Conservation (phyloP, 352 stramenopile species). For the Aphanomyces stellatus region DNA sequence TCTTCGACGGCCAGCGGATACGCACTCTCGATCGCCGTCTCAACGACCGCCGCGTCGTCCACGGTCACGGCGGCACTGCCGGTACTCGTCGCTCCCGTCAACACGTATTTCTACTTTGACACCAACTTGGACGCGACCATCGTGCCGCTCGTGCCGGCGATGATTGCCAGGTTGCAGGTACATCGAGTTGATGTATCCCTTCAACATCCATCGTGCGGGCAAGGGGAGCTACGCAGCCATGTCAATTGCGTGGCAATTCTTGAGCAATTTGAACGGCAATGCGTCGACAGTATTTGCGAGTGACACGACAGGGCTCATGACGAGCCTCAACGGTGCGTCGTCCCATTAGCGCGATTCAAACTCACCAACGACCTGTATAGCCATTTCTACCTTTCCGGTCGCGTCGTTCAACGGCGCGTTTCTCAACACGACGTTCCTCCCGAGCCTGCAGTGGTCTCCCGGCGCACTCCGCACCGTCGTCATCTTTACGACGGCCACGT, state of each 20-base stretch:
- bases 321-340: neutral
- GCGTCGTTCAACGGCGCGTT: neutral
- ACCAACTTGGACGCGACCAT: neutral
- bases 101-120: constrained; percentile 17
- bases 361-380: neutral
- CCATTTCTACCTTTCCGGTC: neutral
- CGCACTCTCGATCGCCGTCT: neutral
- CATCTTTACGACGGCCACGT: neutral
- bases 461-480: constrained; percentile 1
- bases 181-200: too few relatives aligned
- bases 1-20: neutral
- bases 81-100: neutral
- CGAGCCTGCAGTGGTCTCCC: neutral
- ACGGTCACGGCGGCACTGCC: neutral
- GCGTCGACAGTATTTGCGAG: neutral
- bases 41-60: neutral
- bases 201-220: too few relatives aligned
- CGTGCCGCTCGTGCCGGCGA: constrained; percentile 5
- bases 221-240: too few relatives aligned
- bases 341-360: too few relatives aligned
- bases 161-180: constrained; percentile 2
- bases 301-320: neutral
- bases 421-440: neutral
- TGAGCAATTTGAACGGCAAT: too few relatives aligned
- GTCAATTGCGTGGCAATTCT: too few relatives aligned